These are phyloP conservation scores for Mycena olivaceomarginata DNA, from an alignment of 768 basidiomycete species.

Conservation along the genomic window DNA sequence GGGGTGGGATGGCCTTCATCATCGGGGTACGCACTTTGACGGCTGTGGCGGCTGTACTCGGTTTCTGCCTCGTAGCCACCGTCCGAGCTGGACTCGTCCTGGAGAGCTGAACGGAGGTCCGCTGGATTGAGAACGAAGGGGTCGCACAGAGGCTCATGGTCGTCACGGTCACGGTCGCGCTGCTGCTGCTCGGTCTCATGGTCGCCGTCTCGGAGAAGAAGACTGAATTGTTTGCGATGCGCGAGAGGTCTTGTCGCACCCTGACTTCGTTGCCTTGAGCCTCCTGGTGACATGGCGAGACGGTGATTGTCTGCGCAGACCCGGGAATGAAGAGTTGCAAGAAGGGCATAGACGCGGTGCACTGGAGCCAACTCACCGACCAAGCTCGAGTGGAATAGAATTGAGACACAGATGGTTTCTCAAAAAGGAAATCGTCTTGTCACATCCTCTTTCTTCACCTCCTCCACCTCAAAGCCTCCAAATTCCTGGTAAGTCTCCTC, in stretches of 20 bases:
- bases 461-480: too few relatives aligned
- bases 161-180: slow-evolving; percentile 66
- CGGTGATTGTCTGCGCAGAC: too few relatives aligned
- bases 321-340: too few relatives aligned
- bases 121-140: slow-evolving; percentile 75
- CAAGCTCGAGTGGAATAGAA: too few relatives aligned
- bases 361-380: too few relatives aligned
- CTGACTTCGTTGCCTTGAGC: slow-evolving; percentile 94
- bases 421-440: too few relatives aligned
- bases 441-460: too few relatives aligned
- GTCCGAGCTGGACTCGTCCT: slow-evolving; percentile 88
- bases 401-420: too few relatives aligned
- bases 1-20: slow-evolving; percentile 59
- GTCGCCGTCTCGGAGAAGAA: slow-evolving; percentile 93
- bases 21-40: slow-evolving; percentile 84
- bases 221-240: slow-evolving; percentile 93
- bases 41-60: slow-evolving; percentile 78
- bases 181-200: slow-evolving; percentile 81
- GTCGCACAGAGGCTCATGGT: slow-evolving; percentile 76
- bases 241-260: slow-evolving; percentile 97
- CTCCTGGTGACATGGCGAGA: slow-evolving; percentile 96
- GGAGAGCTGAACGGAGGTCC: slow-evolving; percentile 74
- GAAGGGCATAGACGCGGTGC: too few relatives aligned
- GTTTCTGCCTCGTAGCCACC: slow-evolving; percentile 89
- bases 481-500: too few relatives aligned